Evolutionary conservation across 176 grass and related monocot species (phyloP), one percentile per base, ranked within the genome.

Genomic region (Eragrostis nindensis): DNA sequence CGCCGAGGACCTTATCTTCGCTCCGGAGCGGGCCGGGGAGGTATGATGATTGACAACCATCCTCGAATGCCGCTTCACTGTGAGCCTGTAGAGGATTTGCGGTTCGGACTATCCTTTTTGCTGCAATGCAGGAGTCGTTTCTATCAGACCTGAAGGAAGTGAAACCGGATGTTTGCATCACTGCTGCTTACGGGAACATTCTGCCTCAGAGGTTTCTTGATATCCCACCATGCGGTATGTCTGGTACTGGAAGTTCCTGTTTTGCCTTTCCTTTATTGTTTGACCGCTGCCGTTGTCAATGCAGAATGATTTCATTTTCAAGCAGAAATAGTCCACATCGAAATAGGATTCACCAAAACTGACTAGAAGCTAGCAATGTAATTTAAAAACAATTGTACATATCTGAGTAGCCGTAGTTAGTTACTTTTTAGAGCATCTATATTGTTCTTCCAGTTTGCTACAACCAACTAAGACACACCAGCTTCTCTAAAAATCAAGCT

Each of bases 161-260:
- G 56, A 89, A 66, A 67, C 95, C 90, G 42, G 88, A 95, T 56
- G 90, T 98, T 81, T 98, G 92, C 88, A 52, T 98, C 83, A 95
- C 92, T 36, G 92, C 84, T 67, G 88, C 95, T 74, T 98, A 95
- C 70, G 95, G 95, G 67, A 95, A 98, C 82, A 94, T 98, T 81
- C 87, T 98, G 46, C 92, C 92, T 77, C 84, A 89, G 39, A 95
- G 75, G n/a, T 95, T 98, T 93, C 95, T 98, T 75, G 88, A 98
- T 50, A 98, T 94, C 69, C 92, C 92, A 81, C 48, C 66, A 16
- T 84, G 64, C 43, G 95, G 92, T 86, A 78, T 39, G 95, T 71
- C 61, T 55, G 21, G 39, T 45, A 36, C 76, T 45, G 7, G 7
- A 77, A 57, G 15, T 29, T 5, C 67, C 25, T 40, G 10, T 64